Evolutionary conservation across 495 filamentous ascomycete genomes (phyloP), one percentile per base, ranked within the genome.

Genomic region (Astrothelium subdiscretum): DNA sequence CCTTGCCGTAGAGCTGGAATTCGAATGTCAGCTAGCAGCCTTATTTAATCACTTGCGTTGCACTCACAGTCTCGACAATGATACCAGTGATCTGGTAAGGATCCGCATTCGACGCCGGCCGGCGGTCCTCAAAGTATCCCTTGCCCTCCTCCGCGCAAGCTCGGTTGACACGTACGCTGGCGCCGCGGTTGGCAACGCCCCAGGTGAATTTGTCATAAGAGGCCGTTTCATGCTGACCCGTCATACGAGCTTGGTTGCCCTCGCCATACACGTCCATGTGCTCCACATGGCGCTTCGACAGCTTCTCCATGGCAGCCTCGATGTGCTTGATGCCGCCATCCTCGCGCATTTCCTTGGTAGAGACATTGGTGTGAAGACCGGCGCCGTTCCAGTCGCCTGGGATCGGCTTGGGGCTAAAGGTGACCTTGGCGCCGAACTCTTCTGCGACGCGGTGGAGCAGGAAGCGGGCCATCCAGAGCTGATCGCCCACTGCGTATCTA

Each of bases 321-420:
- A 96, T 96, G 75, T 76, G 71, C 85, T 95, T 95, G 86, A 97
- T 95, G 76, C 95, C 95, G 73, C 91, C 90, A 66, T 95, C 90
- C 59, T 80, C 81, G 71, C 94, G 90, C 81, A 90, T 98, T 67
- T 84, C 83, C 75, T 83, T 82, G 71, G 88, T 90, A 42, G 89
- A 95, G 73, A 96, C 91, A 82, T 97, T 92, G 86, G 80, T 87
- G 85, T 98, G 94, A 44, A 98, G 90, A 80, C 94, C 94, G 64
- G 94, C 92, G 74, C 94, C 95, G 84, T 98, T 98, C 94, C 94
- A 98, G 80, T 97, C 91, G 73, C 94, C 94, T 65, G 91, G 89
- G 75, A 98, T 95, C 68, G 94, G 94, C 87, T 98, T 98, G 73
- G 94, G 94, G 72, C 91, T 83, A 78, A 97, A 90, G 57, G 94